A percentile compares a stretch with the other conserved stretches of the same genome.
These are phyloP conservation scores for Boletus sensibilis DNA, from an alignment of 768 basidiomycete genomes.

Conservation along the genomic window DNA sequence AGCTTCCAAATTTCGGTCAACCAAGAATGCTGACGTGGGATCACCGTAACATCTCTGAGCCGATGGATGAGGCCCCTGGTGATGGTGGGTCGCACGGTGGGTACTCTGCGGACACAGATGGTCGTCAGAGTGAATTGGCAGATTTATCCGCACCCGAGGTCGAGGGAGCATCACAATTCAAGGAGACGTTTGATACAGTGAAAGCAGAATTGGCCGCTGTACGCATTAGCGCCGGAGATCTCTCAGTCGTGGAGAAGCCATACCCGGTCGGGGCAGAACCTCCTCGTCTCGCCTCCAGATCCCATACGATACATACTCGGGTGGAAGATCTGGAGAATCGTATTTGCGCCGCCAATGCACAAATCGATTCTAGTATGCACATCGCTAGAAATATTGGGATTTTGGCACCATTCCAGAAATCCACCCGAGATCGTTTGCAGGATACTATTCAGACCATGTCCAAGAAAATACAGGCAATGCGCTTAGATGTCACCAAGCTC, in stretches of 20 bases:
- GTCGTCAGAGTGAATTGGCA: constrained; percentile 8
- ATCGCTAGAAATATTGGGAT: constrained; percentile 79
- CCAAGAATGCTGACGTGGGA: constrained; percentile 41
- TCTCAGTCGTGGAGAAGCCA: constrained; percentile 9
- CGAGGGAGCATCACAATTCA: constrained; percentile 65
- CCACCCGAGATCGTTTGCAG: constrained; percentile 76
- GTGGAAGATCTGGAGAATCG: constrained; percentile 63
- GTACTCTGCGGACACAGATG: constrained; percentile 33
- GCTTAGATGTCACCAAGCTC: constrained; percentile 72
- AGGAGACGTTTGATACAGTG: constrained; percentile 82
- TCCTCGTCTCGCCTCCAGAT: constrained; percentile 42
- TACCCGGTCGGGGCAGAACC: constrained; percentile 26
- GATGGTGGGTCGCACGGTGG: constrained; percentile 24
- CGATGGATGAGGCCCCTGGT: constrained; percentile 36
- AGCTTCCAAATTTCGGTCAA: constrained; percentile 31
- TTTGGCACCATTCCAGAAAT: constrained; percentile 83
- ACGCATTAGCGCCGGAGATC: constrained; percentile 34
- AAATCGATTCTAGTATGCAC: constrained; percentile 68
- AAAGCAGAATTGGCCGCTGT: constrained; percentile 78
- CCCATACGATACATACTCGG: constrained; percentile 56
- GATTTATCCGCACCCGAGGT: constrained; percentile 51
- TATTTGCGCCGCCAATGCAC: constrained; percentile 50
- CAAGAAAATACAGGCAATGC: constrained; percentile 60
- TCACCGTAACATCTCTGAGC: constrained; percentile 37
- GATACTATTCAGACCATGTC: constrained; percentile 59